These are phyloP conservation scores for Quercus glauca DNA, from an alignment of 306 rosid species.

Conservation along the genomic window DNA sequence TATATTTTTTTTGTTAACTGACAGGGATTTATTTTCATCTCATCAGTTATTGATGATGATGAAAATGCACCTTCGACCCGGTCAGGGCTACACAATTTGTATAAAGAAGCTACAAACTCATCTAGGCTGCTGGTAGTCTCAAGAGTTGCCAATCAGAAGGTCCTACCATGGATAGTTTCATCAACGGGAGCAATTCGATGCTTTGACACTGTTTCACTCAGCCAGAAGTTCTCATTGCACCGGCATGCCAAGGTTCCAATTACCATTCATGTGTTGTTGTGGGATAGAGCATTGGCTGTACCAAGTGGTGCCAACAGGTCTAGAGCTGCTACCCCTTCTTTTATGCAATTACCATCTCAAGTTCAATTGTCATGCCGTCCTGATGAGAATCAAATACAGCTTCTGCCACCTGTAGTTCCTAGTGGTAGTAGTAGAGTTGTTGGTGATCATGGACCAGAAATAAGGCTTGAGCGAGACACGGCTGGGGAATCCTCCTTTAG, in stretches of 20 bases:
- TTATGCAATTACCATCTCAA: conserved; percentile 41
- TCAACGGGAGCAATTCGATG: conserved; percentile 89
- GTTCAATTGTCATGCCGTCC: conserved; percentile 42
- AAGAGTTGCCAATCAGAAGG: conserved; percentile 76
- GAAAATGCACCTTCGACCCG: conserved; percentile 59
- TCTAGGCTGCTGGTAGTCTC: conserved; percentile 68
- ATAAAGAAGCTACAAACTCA: conserved; percentile 54
- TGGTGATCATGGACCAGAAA: conserved; percentile 18
- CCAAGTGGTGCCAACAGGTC: conserved; percentile 30
- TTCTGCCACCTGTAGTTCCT: conserved; percentile 41
- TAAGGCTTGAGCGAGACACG: conserved; percentile 54
- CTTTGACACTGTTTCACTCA: conserved; percentile 76
- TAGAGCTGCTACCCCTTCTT: conserved; percentile 24
- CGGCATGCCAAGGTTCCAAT: conserved; percentile 78
- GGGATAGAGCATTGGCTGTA: conserved; percentile 56
- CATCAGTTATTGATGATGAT: conserved; percentile 58
- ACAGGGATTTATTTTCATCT: conserved; percentile 86
- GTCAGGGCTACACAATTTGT: conserved; percentile 66
- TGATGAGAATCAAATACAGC: conserved; percentile 51
- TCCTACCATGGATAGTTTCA: conserved; percentile 90
- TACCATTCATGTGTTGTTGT: conserved; percentile 58
- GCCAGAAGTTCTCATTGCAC: conserved; percentile 85
- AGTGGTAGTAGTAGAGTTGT: conserved; percentile 16
- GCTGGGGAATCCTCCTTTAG: conserved; percentile 81
- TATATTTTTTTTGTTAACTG: conserved; percentile 17